phyloP scores from a whole-genome alignment of 129 eudicot genomes.

The Escallonia rubra region DNA sequence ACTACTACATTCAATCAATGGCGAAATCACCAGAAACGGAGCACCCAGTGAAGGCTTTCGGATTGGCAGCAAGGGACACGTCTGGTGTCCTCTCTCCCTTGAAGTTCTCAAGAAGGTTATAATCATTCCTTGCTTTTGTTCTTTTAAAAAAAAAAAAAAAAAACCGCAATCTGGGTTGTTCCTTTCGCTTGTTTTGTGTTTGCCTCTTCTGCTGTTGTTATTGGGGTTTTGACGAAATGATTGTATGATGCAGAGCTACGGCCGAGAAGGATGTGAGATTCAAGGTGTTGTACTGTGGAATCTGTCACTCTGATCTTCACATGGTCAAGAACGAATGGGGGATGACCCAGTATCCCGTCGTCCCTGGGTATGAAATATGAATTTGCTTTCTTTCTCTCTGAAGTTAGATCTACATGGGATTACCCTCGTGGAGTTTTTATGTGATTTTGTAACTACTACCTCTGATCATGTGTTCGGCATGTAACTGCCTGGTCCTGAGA shows the following conservation, averaged over 20 bases:
- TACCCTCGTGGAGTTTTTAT: not conserved
- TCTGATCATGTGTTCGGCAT: too few relatives aligned
- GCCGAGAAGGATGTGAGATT: slow-evolving; percentile 59
- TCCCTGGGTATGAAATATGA: slow-evolving; percentile 61
- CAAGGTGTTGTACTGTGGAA: slow-evolving; percentile 57
- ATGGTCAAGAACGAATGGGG: slow-evolving; percentile 54
- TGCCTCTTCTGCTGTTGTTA: not conserved
- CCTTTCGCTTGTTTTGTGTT: not conserved
- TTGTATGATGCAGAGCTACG: slow-evolving; percentile 34
- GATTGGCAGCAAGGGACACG: slow-evolving; percentile 31
- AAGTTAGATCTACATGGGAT: not conserved
- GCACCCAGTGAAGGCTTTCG: slow-evolving; percentile 41
- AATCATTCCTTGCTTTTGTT: too few relatives aligned
- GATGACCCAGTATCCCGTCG: slow-evolving; percentile 36
- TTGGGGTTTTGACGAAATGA: not conserved
- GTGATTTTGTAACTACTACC: not conserved
- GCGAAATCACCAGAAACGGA: slow-evolving; percentile 36
- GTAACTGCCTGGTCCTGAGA: too few relatives aligned
- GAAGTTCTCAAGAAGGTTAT: slow-evolving; percentile 28
- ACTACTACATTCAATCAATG: slow-evolving; percentile 8
- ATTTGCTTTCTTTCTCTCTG: not conserved
- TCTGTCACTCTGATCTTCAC: slow-evolving; percentile 63
- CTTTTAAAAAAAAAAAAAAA: too few relatives aligned
- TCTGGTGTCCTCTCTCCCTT: slow-evolving; percentile 34
- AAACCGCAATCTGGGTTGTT: not conserved